Conservation (phyloP, 2,329 filamentous ascomycete genomes). For the Sporothrix dimorphospora region DNA sequence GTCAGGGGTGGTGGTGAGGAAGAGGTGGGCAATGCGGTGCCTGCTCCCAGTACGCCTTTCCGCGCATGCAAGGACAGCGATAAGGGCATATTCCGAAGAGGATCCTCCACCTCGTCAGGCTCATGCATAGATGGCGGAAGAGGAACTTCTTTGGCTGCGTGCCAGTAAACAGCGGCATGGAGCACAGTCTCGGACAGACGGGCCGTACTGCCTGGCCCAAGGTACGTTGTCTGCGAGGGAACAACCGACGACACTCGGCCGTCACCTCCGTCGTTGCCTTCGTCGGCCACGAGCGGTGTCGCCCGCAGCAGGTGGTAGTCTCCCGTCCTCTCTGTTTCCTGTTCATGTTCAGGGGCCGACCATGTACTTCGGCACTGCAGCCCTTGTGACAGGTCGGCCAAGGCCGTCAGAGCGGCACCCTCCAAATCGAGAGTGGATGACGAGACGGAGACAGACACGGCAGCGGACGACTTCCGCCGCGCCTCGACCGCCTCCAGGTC, state of each 20-base stretch:
- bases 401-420: not conserved
- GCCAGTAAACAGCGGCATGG: not conserved
- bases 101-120: not conserved
- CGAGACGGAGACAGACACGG: not conserved
- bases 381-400: not conserved
- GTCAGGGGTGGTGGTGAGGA: not conserved
- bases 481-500: not conserved
- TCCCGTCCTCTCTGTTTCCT: not conserved
- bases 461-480: not conserved
- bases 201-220: not conserved
- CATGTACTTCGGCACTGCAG: not conserved
- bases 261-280: not conserved
- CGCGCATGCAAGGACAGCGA: not conserved
- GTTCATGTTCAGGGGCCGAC: not conserved
- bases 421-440: not conserved
- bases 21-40: not conserved
- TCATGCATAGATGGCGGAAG: not conserved
- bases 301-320: not conserved
- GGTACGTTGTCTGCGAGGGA: not conserved
- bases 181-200: not conserved
- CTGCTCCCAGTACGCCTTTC: not conserved
- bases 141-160: not conserved
- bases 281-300: not conserved
- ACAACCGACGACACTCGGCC: not conserved
- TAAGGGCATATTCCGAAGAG: not conserved